Evolutionary conservation across 2,329 filamentous ascomycete genomes (phyloP).

Genomic region (Zymoseptoria crescenta): DNA sequence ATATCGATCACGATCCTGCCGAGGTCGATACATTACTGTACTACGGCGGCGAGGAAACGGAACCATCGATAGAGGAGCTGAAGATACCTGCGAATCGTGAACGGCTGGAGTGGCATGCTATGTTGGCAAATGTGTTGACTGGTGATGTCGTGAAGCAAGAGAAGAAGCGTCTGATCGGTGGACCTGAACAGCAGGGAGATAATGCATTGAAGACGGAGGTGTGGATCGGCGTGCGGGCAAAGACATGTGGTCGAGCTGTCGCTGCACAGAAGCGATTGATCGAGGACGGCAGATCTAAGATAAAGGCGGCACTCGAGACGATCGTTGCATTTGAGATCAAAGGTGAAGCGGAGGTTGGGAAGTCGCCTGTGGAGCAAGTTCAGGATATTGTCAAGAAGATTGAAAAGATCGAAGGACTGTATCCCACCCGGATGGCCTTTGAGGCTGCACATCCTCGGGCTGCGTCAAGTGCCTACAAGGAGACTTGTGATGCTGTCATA

Average conservation of each 20-base stretch:
- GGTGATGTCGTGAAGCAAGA: conserved; percentile 97
- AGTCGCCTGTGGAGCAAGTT: conserved; percentile 80
- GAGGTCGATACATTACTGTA: conserved; percentile 91
- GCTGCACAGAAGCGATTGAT: conserved; percentile 80
- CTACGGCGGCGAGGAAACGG: conserved; percentile 80
- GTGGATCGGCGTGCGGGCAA: conserved; percentile 82
- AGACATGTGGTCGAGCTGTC: conserved; percentile 72
- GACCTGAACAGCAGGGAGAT: conserved; percentile 63
- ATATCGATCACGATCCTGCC: conserved; percentile 73
- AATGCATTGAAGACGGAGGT: conserved; percentile 62
- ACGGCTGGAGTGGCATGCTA: conserved; percentile 93
- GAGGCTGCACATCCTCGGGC: conserved; percentile 67
- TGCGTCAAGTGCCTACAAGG: conserved; percentile 66
- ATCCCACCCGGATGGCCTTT: conserved; percentile 70
- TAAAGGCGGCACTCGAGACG: conserved; percentile 72
- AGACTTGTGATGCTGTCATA: conserved; percentile 81
- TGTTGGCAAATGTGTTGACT: conserved; percentile 90
- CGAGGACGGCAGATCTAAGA: conserved; percentile 68
- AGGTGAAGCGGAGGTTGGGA: conserved; percentile 84
- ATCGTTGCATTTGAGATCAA: conserved; percentile 92
- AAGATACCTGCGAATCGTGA: conserved; percentile 83
- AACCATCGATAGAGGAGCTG: conserved; percentile 82
- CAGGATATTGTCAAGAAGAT: conserved; percentile 84
- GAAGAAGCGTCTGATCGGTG: conserved; percentile 87
- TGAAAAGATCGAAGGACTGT: conserved; percentile 77